Evolutionary conservation across 495 filamentous ascomycete species (phyloP), one percentile per base, ranked within the genome.

Genomic region (Trichoderma asperelloides): DNA sequence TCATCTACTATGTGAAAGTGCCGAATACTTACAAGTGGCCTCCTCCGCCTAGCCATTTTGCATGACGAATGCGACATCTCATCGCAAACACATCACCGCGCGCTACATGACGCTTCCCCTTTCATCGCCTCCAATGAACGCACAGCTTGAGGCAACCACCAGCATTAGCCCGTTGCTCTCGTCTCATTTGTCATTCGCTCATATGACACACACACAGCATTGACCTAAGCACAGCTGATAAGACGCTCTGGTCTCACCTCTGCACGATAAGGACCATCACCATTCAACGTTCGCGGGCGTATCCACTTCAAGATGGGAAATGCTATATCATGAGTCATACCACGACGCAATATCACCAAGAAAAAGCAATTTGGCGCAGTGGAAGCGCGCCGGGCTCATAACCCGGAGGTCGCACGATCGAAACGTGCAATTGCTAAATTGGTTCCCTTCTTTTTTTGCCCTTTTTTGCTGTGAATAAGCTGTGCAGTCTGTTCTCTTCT

Each of bases 371-470:
- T 60, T 60, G 55, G 55, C 55, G 55, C 55, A 60, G 55, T 60
- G 55, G 55, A 60, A 60, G 55, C 55, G 55, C 55, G 55, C 55
- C 55, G 55, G 55, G 55, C 55, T 60, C 55, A 60, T 60, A 60
- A 60, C 55, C 55, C 55, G 55, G 55, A 60, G 55, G 55, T 60
- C 55, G 55, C 55, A 60, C 55, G 55, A 60, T 60, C 55, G 55
- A 60, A 60, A 60, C 55, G 55, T 60, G 55, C 55, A 60, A 60
- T 60, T 60, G 55, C 55, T 60, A 60, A 60, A 16, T 60, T 23
- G 55, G 16, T 28, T 30, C 25, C 13, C 16, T 30, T 60, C 12
- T 60, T 60, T 60, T 60, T 27, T 12, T 5, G 25, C 11, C 23
- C 11, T 12, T 60, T 60, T 18, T 18, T 28, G 23, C 47, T 18